Base-by-base conservation (phyloP, 2,329 filamentous ascomycete genomes). In the Trichoderma koningii region DNA sequence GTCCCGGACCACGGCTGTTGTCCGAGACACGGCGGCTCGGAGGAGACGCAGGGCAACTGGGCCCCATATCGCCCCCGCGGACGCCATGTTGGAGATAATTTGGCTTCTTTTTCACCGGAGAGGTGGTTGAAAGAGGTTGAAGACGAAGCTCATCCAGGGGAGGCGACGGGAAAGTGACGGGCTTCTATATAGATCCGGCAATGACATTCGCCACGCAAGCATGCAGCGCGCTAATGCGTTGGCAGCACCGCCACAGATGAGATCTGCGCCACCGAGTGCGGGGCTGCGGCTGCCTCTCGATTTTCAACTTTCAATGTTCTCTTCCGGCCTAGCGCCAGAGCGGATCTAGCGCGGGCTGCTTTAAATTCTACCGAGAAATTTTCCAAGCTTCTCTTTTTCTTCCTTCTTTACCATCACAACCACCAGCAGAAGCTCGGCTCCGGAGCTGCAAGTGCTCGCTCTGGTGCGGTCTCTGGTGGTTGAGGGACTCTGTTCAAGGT, bases 21-120 rank as follows among this genome's bases (percentile, higher is more conserved):
- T 80, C 71, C 81, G 83, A 56, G 77, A 76, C 73, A 82, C 77
- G 73, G 84, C 81, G 70, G 78, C 79, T 73, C 83, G 81, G 71
- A 86, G 77, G 70, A 83, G 76, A 74, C 83, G 82, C 74, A 85
- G 76, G 77, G 83, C 81, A 73, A 80, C 78, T 66, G 83, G 82
- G 72, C 81, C 84, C 84, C 81, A 85, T 75, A 85, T 78, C 59
- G 41, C 83, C 79, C 82, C 83, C 74, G 77, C 75, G 74, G 83
- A 81, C 77, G 80, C 80, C 85, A 87, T 87, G 69, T 69, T 81
- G 75, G 34, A 70, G 67, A 65, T 67, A 68, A 68, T 68, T 68
- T 67, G 66, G 48, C 70, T 68, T 48, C 65, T 44, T 38, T 38
- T 66, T 55, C 30, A 66, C 60, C 61, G 41, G n/a, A 50, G 5